Evolutionary conservation across 2,329 filamentous ascomycete species (phyloP), one percentile per base, ranked within the genome.

Genomic region (Calonectria hawksworthii): DNA sequence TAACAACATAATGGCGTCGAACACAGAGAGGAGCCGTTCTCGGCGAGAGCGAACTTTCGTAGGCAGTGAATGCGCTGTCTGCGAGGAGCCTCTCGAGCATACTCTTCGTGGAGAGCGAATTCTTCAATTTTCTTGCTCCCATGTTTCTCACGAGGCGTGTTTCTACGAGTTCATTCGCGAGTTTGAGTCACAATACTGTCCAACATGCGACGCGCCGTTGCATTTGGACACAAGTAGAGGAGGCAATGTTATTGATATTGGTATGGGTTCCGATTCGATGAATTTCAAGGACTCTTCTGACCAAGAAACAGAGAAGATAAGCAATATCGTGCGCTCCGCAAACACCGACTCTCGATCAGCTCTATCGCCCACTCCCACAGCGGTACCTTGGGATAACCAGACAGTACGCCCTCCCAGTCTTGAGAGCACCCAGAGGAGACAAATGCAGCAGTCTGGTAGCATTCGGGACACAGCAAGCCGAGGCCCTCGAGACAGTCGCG

Each of bases 141-240:
- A 99, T 86, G 96, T 99, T 74, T 96, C 96, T 14, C 97, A 99
- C 84, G 97, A 99, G 85, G 97, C 96, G 44, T 99, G 97, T 86
- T 99, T 99, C 84, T 99, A 99, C 87, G 97, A 99, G 86, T 98
- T 98, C 83, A 98, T 99, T 81, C 94, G 95, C 82, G 96, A 98
- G 83, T 94, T 96, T 74, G 96, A 99, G 79, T 95, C 95, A 68
- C 96, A 99, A 82, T 96, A 95, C 82, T 99, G 97, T 86, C 97
- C 97, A 34, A 94, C 95, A 78, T 99, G 97, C 86, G 94, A 98
- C 88, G 94, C 96, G 77, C 96, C 97, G 26, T 87, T 99, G 68
- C 95, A 96, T 76, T 88, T 99, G 54, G 97, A 99, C 86, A 97
- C 96, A 9, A 98, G 95, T 84, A 92, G 97, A 77, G 96, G 96